Percentiles rank a stretch among this genome's conserved stretches.
Evolutionary conservation across 257 asterid species (phyloP).

Genomic region (Eustoma russellianum): DNA sequence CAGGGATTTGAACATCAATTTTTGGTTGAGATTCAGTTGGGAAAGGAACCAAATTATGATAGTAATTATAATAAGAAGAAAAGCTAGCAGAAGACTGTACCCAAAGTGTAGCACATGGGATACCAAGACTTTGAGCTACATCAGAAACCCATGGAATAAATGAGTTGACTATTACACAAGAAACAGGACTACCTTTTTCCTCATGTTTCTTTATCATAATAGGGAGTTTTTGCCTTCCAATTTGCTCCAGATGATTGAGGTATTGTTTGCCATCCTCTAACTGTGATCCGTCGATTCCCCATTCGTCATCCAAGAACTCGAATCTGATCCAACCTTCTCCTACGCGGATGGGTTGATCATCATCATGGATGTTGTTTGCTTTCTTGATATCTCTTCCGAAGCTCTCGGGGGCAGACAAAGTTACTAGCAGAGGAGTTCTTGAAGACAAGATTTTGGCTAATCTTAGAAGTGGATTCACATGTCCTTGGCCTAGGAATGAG

Average conservation of each 20-base stretch:
- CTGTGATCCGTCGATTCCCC: slow-evolving; percentile 14
- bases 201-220: slow-evolving; percentile 32
- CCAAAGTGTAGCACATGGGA: too few relatives aligned
- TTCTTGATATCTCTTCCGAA: slow-evolving; percentile 38
- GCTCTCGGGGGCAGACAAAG: slow-evolving; percentile 48
- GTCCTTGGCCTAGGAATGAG: too few relatives aligned
- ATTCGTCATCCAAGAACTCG: slow-evolving; percentile 63
- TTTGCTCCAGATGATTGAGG: slow-evolving; percentile 36
- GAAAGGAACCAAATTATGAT: slow-evolving; percentile 12
- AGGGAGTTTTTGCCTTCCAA: slow-evolving; percentile 33
- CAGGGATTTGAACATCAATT: slow-evolving; percentile 41
- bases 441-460: too few relatives aligned
- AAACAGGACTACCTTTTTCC: slow-evolving; percentile 50
- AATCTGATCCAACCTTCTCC: slow-evolving; percentile 53
- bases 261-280: slow-evolving; percentile 17
- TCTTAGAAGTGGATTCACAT: too few relatives aligned
- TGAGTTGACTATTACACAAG: slow-evolving; percentile 16
- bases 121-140: too few relatives aligned
- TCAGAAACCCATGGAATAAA: slow-evolving; percentile 47
- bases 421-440: slow-evolving; percentile 21
- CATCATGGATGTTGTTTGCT: slow-evolving; percentile 12
- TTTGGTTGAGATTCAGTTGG: slow-evolving; percentile 19
- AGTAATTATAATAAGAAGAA: slow-evolving; percentile 44
- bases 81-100: too few relatives aligned
- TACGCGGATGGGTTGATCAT: slow-evolving; percentile 22